phyloP scores from a whole-genome alignment of 176 grass and related monocot genomes.

The Alopecurus myosuroides region DNA sequence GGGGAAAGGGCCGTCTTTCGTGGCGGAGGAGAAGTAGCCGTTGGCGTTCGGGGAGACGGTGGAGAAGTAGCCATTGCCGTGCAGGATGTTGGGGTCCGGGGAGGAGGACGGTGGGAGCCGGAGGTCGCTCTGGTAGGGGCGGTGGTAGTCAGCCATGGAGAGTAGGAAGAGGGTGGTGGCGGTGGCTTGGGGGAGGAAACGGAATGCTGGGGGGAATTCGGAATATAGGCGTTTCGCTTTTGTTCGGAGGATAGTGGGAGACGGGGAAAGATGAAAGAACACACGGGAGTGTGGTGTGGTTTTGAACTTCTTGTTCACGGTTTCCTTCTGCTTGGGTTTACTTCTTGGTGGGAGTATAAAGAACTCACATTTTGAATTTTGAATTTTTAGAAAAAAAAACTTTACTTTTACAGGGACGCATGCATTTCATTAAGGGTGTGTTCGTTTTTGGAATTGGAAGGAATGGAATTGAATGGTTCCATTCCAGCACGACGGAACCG shows the following conservation, averaged over 20 bases:
- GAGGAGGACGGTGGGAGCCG: constrained; percentile 33
- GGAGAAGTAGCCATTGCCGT: constrained; percentile 32
- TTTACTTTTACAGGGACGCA: too few relatives aligned
- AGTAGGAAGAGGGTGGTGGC: not conserved
- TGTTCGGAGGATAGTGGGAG: constrained; percentile 6
- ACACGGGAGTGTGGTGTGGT: too few relatives aligned
- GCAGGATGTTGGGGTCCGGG: constrained; percentile 33
- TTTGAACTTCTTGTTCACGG: too few relatives aligned
- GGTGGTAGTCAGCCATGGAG: constrained; percentile 69
- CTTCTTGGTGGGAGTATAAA: too few relatives aligned
- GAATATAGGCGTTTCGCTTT: constrained; percentile 2
- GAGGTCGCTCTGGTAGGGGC: constrained; percentile 44
- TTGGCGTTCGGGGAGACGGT: constrained; percentile 22
- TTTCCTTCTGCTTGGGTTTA: too few relatives aligned
- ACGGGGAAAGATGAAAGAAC: not conserved
- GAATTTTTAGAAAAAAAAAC: too few relatives aligned
- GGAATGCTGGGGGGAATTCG: constrained; percentile 12
- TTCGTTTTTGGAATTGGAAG: too few relatives aligned
- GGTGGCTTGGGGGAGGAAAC: not conserved
- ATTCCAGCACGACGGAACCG: too few relatives aligned
- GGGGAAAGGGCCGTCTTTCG: constrained; percentile 22
- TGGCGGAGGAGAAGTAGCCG: constrained; percentile 23
- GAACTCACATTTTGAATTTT: too few relatives aligned
- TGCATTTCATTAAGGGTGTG: too few relatives aligned
- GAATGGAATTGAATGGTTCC: too few relatives aligned